Percentiles rank a stretch among this genome's conserved stretches.
Evolutionary conservation across 371 early-diverging fungal genomes (phyloP).

Genomic region (Zychaea mexicana): DNA sequence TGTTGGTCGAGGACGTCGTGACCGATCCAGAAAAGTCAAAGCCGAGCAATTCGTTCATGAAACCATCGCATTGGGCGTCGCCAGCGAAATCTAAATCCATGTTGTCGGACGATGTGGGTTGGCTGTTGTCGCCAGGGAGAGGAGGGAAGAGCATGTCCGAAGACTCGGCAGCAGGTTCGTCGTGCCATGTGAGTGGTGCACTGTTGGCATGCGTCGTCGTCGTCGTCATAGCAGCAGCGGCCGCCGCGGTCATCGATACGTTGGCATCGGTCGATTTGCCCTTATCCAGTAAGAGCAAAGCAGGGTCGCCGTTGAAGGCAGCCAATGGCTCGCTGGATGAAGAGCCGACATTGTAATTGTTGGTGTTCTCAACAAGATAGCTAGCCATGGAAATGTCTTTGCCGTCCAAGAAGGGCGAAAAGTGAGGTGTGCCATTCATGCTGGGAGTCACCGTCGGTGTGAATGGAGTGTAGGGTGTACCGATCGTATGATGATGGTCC

Average conservation of each 20-base stretch:
- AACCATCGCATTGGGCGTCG: background rate
- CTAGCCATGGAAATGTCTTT: conserved; percentile 28
- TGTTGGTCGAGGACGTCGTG: background rate
- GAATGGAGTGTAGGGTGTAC: conserved; percentile 11
- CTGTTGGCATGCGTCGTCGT: background rate
- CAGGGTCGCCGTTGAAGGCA: conserved; percentile 15
- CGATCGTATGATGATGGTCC: conserved; percentile 21
- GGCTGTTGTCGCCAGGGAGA: conserved; percentile 25
- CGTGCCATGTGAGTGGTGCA: conserved; percentile 4
- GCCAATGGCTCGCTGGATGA: background rate
- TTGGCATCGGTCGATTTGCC: background rate
- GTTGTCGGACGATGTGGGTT: background rate
- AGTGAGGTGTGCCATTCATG: conserved; percentile 25
- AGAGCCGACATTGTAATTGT: background rate
- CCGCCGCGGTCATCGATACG: background rate
- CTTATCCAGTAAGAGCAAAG: conserved; percentile 23
- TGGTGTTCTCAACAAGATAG: conserved; percentile 17
- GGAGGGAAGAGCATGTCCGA: conserved; percentile 41
- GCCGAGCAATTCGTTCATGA: conserved; percentile 3
- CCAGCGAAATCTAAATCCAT: background rate
- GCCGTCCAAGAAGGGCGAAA: conserved; percentile 19
- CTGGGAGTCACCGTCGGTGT: conserved; percentile 39
- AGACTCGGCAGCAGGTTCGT: conserved; percentile 5
- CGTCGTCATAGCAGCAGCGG: background rate
- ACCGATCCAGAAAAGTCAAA: conserved; percentile 5